Conservation (phyloP, 805 yeast genomes). For the Candida nonsorbophila region DNA sequence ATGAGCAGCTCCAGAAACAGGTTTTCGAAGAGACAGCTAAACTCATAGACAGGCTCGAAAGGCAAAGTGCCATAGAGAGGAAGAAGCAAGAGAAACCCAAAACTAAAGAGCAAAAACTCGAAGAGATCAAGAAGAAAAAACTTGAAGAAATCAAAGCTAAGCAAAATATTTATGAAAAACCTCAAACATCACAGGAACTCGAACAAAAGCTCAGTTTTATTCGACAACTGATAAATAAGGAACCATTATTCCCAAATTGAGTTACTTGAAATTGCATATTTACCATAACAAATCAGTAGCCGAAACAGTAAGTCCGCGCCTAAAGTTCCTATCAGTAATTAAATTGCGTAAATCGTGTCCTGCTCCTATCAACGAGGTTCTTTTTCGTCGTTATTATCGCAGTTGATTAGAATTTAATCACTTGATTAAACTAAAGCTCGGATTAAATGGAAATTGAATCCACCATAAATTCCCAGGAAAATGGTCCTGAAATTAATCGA, state of each 20-base stretch:
- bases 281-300: too few species aligned
- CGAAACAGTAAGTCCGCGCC: too few species aligned
- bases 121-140: slow-evolving; percentile 12
- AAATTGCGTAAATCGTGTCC: too few species aligned
- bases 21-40: slow-evolving; percentile 59
- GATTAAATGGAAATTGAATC: too few species aligned
- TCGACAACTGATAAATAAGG: slow-evolving; percentile 7
- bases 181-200: slow-evolving; percentile 30
- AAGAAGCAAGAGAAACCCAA: slow-evolving; percentile 29
- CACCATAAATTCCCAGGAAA: too few species aligned
- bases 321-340: too few species aligned
- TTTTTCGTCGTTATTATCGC: too few species aligned
- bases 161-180: slow-evolving; percentile 26
- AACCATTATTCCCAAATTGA: slow-evolving; percentile 11
- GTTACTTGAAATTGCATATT: too few species aligned
- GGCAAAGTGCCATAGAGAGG: slow-evolving; percentile 62
- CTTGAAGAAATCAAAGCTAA: slow-evolving; percentile 11
- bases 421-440: too few species aligned
- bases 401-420: too few species aligned
- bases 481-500: too few species aligned
- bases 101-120: slow-evolving; percentile 13
- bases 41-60: slow-evolving; percentile 58
- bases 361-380: too few species aligned
- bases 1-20: slow-evolving; percentile 52
- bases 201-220: slow-evolving; percentile 22